Percentiles rank a stretch among this genome's conserved stretches.
These are phyloP conservation scores for Leccinellum albellum DNA, from an alignment of 768 basidiomycete species.

Conservation along the genomic window DNA sequence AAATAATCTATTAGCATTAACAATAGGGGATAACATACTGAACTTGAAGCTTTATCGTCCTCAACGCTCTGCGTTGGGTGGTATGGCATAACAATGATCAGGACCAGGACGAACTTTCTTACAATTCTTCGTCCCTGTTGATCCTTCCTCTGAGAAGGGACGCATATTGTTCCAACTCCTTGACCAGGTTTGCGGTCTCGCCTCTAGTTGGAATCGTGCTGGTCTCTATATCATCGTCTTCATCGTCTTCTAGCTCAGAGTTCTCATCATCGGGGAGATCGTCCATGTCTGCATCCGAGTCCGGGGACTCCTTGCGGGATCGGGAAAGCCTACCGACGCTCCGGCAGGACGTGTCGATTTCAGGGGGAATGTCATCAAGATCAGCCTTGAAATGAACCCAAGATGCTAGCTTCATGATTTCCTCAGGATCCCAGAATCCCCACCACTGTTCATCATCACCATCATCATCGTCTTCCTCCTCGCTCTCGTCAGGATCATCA, in stretches of 20 bases:
- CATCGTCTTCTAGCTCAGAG: not conserved
- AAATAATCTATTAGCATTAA: slow-evolving; percentile 21
- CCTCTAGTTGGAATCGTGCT: slow-evolving; percentile 20
- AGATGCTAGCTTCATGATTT: slow-evolving; percentile 60
- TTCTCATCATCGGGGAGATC: slow-evolving; percentile 9
- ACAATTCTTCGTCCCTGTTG: slow-evolving; percentile 29
- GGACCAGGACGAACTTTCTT: slow-evolving; percentile 3
- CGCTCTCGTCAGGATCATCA: slow-evolving; percentile 25
- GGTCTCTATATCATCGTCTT: slow-evolving; percentile 1
- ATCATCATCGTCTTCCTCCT: slow-evolving; percentile 29
- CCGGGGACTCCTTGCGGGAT: not conserved
- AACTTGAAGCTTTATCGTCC: not conserved
- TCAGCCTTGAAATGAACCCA: slow-evolving; percentile 57
- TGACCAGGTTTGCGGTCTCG: slow-evolving; percentile 46
- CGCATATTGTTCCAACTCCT: slow-evolving; percentile 56
- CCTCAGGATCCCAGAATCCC: slow-evolving; percentile 64
- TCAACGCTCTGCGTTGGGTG: slow-evolving; percentile 8
- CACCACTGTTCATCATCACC: slow-evolving; percentile 60
- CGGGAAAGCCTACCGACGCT: not conserved
- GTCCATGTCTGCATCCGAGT: slow-evolving; percentile 21
- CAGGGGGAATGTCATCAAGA: slow-evolving; percentile 26
- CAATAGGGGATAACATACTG: slow-evolving; percentile 26
- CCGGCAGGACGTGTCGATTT: slow-evolving; percentile 6
- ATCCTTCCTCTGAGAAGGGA: slow-evolving; percentile 57
- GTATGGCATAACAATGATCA: not conserved